Evolutionary conservation across 306 rosid species (phyloP), one percentile per base, ranked within the genome.

Genomic region (Cicer chorassanicum): DNA sequence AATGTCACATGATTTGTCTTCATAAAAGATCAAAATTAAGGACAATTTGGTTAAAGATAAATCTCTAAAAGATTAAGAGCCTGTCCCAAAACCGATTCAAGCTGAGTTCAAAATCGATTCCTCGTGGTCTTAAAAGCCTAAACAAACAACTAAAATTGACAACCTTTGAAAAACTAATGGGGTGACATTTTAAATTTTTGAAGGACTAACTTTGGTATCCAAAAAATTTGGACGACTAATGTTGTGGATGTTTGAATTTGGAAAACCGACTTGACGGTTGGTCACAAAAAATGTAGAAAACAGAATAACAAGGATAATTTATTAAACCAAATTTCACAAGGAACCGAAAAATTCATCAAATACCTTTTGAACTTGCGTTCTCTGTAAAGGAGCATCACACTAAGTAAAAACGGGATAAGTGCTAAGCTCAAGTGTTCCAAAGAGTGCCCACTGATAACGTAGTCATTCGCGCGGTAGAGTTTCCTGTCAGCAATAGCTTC

Each of bases 371-470:
- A 49, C 70, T 73, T 86, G 5, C 9, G 76, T 43, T 65, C 84
- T 57, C 90, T 82, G 76, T 68, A 76, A 49, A 82, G 14, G 66
- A 90, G 96, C 96, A 90, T 88, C 19, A 86, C 18, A 73, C 82
- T 72, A 68, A 88, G 82, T 59, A 81, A 70, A 81, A 73, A 14
- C 2, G 92, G 91, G 70, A 86, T 80, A 72, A 82, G 24, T 13
- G 85, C 87, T 60, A 80, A 73, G 81, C 86, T 85, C 46, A 90
- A 66, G 82, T 90, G 89, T 68, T 73, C 88, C 88, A 90, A 64
- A 14, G 93, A 88, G 50, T 90, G 88, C 38, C 92, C 91, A 1
- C 89, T 86, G 82, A 90, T 81, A 11, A 69, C n/a, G 78, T 79
- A 86, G 65, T 74, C 65, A 77, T 80, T 88, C 71, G 39, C 80